Evolutionary conservation across 352 stramenopile species (phyloP).

Genomic region (Pythium biforme): DNA sequence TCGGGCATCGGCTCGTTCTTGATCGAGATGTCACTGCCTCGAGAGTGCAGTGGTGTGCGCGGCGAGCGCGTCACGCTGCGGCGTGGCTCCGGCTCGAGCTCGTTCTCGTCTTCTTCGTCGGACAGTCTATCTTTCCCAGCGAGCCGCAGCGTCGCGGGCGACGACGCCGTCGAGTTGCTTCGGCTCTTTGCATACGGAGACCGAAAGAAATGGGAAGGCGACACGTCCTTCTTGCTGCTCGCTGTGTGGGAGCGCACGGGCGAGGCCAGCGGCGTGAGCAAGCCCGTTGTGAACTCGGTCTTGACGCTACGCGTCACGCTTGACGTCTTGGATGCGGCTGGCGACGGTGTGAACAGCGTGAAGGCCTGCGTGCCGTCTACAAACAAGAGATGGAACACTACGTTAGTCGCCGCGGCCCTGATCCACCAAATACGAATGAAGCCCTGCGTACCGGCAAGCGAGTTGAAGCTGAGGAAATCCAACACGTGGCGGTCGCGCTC

Average conservation of each 20-base stretch:
- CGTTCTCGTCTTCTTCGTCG: neutral
- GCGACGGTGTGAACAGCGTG: conserved; percentile 56
- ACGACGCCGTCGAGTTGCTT: conserved; percentile 13
- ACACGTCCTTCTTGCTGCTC: conserved; percentile 30
- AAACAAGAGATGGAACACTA: conserved; percentile 3
- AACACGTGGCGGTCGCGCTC: conserved; percentile 27
- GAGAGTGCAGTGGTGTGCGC: conserved; percentile 6
- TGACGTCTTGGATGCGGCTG: conserved; percentile 25
- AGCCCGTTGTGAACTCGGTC: conserved; percentile 4
- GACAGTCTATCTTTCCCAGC: neutral
- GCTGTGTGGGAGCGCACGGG: neutral
- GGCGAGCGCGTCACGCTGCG: conserved; percentile 4
- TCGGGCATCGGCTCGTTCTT: conserved; percentile 19
- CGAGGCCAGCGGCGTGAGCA: conserved; percentile 20
- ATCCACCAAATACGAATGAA: neutral
- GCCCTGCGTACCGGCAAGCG: conserved; percentile 25
- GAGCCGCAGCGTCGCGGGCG: conserved; percentile 5
- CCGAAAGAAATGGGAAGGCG: conserved; percentile 75
- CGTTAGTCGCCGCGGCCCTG: neutral
- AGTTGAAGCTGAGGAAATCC: conserved; percentile 46
- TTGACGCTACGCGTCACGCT: conserved; percentile 13
- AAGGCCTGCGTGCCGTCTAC: conserved; percentile 31
- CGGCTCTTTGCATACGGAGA: conserved; percentile 42
- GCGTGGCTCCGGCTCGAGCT: conserved; percentile 7
- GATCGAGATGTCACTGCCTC: neutral